Percentiles rank a stretch among this genome's conserved stretches.
Conservation (phyloP, 441 rosid genomes). For the Francoa sonchifolia region DNA sequence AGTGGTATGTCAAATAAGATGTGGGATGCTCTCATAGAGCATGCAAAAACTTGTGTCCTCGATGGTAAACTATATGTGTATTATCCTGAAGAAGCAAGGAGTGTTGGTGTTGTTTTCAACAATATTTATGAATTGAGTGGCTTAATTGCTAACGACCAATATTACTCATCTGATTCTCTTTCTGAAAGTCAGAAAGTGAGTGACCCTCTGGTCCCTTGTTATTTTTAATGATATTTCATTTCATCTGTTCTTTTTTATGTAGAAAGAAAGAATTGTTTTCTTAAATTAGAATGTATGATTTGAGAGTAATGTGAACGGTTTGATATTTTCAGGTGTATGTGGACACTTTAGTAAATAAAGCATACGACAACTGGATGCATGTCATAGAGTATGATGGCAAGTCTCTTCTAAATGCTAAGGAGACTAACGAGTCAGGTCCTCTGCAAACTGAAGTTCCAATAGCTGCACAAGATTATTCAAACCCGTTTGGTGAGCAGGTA, state of each 20-base stretch:
- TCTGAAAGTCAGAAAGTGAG: slow-evolving; percentile 96
- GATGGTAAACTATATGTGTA: slow-evolving; percentile 73
- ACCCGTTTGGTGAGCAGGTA: slow-evolving; percentile 40
- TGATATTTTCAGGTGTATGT: slow-evolving; percentile 90
- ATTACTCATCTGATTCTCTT: too few relatives aligned
- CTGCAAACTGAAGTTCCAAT: slow-evolving; percentile 38
- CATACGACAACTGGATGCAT: slow-evolving; percentile 84
- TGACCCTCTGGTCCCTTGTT: slow-evolving; percentile 1
- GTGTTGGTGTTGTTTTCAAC: slow-evolving; percentile 74
- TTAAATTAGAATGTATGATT: too few relatives aligned
- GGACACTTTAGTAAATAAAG: slow-evolving; percentile 82
- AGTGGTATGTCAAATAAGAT: slow-evolving; percentile 99
- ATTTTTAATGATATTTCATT: not conserved
- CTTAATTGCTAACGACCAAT: slow-evolving; percentile 75
- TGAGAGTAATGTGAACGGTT: too few relatives aligned
- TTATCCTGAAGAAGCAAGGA: slow-evolving; percentile 69
- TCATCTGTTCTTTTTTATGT: slow-evolving; percentile 1
- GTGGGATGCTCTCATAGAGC: slow-evolving; percentile 97
- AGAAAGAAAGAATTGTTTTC: too few relatives aligned
- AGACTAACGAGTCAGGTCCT: slow-evolving; percentile 34
- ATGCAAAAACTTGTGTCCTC: slow-evolving; percentile 86
- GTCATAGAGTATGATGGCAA: slow-evolving; percentile 93
- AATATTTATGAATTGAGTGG: slow-evolving; percentile 77
- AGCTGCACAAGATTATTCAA: slow-evolving; percentile 32
- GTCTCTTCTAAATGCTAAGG: slow-evolving; percentile 55